phyloP scores from a whole-genome alignment of 2,329 filamentous ascomycete species.

The Diaporthe ilicicola region DNA sequence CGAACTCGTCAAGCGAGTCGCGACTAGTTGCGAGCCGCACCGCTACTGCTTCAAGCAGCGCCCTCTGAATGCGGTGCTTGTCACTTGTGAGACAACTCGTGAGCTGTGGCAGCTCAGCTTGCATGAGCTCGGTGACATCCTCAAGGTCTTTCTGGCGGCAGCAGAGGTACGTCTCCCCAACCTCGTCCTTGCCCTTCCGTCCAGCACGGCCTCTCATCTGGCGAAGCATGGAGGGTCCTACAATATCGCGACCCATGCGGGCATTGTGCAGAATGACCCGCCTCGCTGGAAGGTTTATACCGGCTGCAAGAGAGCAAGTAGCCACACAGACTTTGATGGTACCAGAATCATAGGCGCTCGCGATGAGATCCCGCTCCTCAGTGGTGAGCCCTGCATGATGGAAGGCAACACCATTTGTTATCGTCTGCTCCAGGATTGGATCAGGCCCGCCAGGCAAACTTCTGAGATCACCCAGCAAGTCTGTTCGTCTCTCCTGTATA shows the following conservation, averaged over 20 bases:
- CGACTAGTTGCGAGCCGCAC: conserved; percentile 72
- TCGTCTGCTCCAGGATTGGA: conserved; percentile 68
- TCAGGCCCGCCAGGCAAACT: conserved; percentile 74
- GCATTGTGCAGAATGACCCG: conserved; percentile 80
- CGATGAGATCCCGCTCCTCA: conserved; percentile 78
- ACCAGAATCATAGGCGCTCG: conserved; percentile 74
- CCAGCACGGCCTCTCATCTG: conserved; percentile 84
- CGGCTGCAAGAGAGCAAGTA: conserved; percentile 82
- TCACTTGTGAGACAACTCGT: conserved; percentile 74
- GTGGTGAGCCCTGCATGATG: conserved; percentile 78
- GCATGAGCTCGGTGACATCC: conserved; percentile 74
- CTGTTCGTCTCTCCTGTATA: conserved; percentile 65
- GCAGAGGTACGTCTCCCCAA: conserved; percentile 81
- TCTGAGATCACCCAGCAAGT: conserved; percentile 72
- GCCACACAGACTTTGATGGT: conserved; percentile 76
- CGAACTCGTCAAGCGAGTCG: conserved; percentile 73
- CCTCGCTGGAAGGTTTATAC: conserved; percentile 79
- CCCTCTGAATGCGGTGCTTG: conserved; percentile 73
- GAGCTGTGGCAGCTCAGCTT: conserved; percentile 75
- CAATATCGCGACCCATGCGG: conserved; percentile 77
- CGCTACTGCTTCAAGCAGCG: conserved; percentile 75
- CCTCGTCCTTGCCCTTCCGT: conserved; percentile 79
- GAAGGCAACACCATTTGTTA: conserved; percentile 75
- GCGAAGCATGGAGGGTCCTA: conserved; percentile 81
- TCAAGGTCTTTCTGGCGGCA: conserved; percentile 75